Base-by-base conservation (phyloP, 345 rosid species). In the Citrus mangshanensis region DNA sequence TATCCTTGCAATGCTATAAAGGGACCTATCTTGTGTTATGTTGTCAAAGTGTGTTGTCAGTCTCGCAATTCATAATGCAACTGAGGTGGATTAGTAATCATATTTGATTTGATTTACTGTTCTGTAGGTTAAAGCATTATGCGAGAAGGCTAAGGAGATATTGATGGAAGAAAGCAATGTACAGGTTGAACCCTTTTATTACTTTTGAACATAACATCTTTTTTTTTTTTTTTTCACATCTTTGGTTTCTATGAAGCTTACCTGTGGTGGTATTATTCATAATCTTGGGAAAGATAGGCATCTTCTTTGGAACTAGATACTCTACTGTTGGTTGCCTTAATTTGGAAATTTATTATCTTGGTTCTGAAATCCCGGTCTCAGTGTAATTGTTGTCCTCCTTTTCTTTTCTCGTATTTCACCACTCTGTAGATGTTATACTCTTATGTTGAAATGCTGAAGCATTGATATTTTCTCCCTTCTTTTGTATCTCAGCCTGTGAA, bases 121-220 rank as follows among this genome's bases (percentile, higher is more conserved):
- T 25, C 54, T 32, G 19, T 84, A 93, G 99, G 98, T 96, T 70
- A 91, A 93, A 87, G 89, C 79, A 64, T 84, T 96, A 82, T 96
- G 98, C n/a, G 98, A 96, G 85, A 96, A 94, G 85, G 98, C 98
- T 46, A 97, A 93, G 88, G 98, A 97, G 89, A 93, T 91, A 78
- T 81, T 97, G 81, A 94, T 97, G 98, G 93, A 91, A 71, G 99
- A 97, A 84, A 97, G 98, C 93, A 97, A 93, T 68, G 99, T 97
- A 82, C 99, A 97, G 99, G 99, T 96, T 37, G 14, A 27, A 2
- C 28, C 27, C 42, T 51, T 54, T 67, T 28, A 56, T 24, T 40
- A 67, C 82, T 40, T 40, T 37, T 40, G 9, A 25, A 8, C 6
- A 14, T 55, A 22, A 38, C 25, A 19, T 14, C 1, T 37, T 4